Base-by-base conservation (phyloP, 306 rosid species). In the Canavalia gladiata region DNA sequence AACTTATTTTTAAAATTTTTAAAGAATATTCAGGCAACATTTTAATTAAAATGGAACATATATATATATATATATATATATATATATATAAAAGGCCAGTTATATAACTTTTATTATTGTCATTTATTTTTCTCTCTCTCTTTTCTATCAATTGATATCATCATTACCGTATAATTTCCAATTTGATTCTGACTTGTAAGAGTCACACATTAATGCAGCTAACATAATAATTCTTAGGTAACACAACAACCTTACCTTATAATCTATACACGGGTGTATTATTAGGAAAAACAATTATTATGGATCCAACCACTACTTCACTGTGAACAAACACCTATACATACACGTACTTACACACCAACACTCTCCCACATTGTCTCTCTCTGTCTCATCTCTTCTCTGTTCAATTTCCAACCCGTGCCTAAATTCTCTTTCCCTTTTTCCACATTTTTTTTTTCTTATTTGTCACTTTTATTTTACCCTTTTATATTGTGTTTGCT, bases 341-440 rank as follows among this genome's bases (percentile, higher is more conserved):
- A 58, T 34, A 43, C 43, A 58, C 43, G 29, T 18, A 59, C 31
- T 30, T 59, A 75, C 52, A 68, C 55, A 18, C 1, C 47, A 51
- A 68, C n/a, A 43, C 54, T 43, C 55, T 8, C 68, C 35, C 82
- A 42, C 75, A 41, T 29, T 71, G 39, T 60, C 60, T 7, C 52
- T 56, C 73, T 45, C 74, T 46, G 57, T 68, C 74, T 68, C 58
- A 68, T 68, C 43, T 69, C 75, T 47, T 47, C 78, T 80, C 52
- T 29, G 54, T 42, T 68, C 79, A 84, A 76, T 49, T 85, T 72
- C 74, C 85, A 72, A 75, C 81, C 80, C 76, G 60, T 80, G 54
- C 70, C 41, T 71, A 57, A 77, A 86, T 86, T 84, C 86, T 79
- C 59, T 47, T 11, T 28, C 28, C 9, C 9, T 25, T 31, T 68